A percentile compares a stretch with the other conserved stretches of the same genome.
phyloP scores from a whole-genome alignment of 2,329 filamentous ascomycete genomes.

The Ceratocystiopsis brevicomis region DNA sequence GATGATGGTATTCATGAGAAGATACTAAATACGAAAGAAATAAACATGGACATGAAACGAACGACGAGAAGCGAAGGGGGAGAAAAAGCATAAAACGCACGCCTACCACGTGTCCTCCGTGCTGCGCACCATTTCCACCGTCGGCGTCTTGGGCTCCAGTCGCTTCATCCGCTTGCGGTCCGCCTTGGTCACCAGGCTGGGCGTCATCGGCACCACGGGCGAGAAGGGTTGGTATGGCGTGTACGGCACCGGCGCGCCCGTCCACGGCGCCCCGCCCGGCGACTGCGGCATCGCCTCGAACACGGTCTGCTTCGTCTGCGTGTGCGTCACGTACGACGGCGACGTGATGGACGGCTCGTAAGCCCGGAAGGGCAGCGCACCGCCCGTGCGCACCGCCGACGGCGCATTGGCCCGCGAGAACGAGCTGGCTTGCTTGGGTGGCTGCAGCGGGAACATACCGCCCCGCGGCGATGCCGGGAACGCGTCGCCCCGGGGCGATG shows the following conservation, averaged over 20 bases:
- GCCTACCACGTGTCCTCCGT: slow-evolving; percentile 45
- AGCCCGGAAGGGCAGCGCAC: slow-evolving; percentile 39
- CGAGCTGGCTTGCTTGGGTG: slow-evolving; percentile 7
- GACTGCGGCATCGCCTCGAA: slow-evolving; percentile 40
- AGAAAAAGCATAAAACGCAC: neutral
- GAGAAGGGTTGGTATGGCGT: slow-evolving; percentile 65
- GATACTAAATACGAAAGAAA: neutral
- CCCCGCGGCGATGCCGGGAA: neutral
- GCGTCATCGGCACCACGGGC: slow-evolving; percentile 56
- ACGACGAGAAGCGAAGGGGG: neutral
- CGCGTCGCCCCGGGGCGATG: slow-evolving; percentile 22
- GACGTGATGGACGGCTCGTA: slow-evolving; percentile 39
- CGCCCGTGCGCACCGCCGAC: slow-evolving; percentile 36
- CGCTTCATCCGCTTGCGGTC: slow-evolving; percentile 52
- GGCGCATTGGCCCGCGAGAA: slow-evolving; percentile 31
- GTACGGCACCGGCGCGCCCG: slow-evolving; percentile 46
- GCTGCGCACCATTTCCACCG: slow-evolving; percentile 40
- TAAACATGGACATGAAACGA: neutral
- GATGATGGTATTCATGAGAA: neutral
- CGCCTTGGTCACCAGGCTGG: slow-evolving; percentile 50
- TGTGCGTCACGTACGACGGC: slow-evolving; percentile 21
- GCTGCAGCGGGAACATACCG: no score
- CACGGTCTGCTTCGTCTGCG: slow-evolving; percentile 41
- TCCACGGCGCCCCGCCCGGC: slow-evolving; percentile 38
- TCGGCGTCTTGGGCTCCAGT: slow-evolving; percentile 43